Base-by-base conservation (phyloP, 805 yeast genomes). In the Myxozyma monticola region DNA sequence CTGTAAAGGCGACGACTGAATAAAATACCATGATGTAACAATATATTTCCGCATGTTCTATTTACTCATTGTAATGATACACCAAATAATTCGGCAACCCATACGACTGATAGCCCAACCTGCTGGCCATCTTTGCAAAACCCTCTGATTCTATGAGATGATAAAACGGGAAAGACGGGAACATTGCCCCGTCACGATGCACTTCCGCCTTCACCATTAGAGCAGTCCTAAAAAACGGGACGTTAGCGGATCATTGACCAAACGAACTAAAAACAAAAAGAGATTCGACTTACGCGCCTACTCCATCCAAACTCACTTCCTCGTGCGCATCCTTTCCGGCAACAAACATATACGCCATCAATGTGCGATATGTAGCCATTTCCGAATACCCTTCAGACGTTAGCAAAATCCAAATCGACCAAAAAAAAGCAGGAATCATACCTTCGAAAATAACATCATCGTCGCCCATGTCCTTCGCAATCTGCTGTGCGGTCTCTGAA, bases 181-280 rank as follows among this genome's bases (percentile, higher is more conserved):
- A 93, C 97, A 93, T 91, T 48, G 98, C 98, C 44, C 99, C 99
- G 68, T 93, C 99, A 67, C 99, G 79, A 70, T 93, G 99, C 46
- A 93, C 99, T 60, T 90, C 97, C 9, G 97, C 96, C 66, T 91
- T 88, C 26, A 93, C 99, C 71, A 93, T 68, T 28, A 95, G 83
- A 37, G 97, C 95, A 20, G 97, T 96, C 56, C 97, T 52, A 24
- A 14, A 3, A 30, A 18, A 9, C 1, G 26, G n/a, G 8, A 26
- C 7, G 10, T 10, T 26, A 10, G 7, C 29, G 10, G 29, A 26
- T 7, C 7, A 31, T 38, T 10, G 14, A 22, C 34, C 18, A 21
- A 22, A 7, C 20, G 20, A 28, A 28, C 9, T 28, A 28, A 30
- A 28, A 3, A 7, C 18, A 10, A n/a, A 36, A n/a, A 20, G 18